phyloP scores from a whole-genome alignment of 305 asterid species.

The Petunia hybrid region DNA sequence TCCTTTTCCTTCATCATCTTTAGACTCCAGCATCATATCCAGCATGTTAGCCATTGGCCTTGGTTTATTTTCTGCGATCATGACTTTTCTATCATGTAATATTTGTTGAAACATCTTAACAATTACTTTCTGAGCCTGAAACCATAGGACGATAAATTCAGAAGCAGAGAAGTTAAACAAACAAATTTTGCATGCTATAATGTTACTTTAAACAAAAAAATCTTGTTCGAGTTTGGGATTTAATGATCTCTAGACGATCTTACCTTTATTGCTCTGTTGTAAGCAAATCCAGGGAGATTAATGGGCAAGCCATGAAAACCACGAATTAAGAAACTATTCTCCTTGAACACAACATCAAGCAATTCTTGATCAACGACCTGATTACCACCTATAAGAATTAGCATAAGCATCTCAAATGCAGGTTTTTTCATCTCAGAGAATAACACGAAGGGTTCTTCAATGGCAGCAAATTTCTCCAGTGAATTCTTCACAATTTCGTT shows the following conservation, averaged over 20 bases:
- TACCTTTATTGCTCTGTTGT: slow-evolving; percentile 75
- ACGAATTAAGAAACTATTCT: slow-evolving; percentile 60
- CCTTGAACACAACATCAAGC: slow-evolving; percentile 59
- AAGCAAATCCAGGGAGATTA: slow-evolving; percentile 80
- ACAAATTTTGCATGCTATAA: too few relatives aligned
- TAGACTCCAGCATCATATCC: slow-evolving; percentile 64
- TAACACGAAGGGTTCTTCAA: slow-evolving; percentile 63
- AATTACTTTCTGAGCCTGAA: slow-evolving; percentile 71
- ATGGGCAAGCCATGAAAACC: slow-evolving; percentile 80
- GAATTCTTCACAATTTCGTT: slow-evolving; percentile 53
- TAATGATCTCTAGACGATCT: too few relatives aligned
- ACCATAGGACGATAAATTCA: neutral
- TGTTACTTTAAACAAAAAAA: too few relatives aligned
- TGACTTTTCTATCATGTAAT: slow-evolving; percentile 55
- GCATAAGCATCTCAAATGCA: slow-evolving; percentile 75
- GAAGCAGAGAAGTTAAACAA: neutral
- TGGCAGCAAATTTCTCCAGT: slow-evolving; percentile 62
- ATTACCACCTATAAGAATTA: slow-evolving; percentile 69
- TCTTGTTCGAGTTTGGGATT: too few relatives aligned
- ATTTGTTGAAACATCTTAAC: slow-evolving; percentile 54
- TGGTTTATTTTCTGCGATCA: slow-evolving; percentile 22
- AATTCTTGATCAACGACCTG: slow-evolving; percentile 45
- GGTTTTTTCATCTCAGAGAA: slow-evolving; percentile 64
- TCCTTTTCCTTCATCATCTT: slow-evolving; percentile 53
- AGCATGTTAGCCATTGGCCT: slow-evolving; percentile 65